These are phyloP conservation scores for Fusarium miscanthi DNA, from an alignment of 2,329 filamentous ascomycete species.

Conservation along the genomic window DNA sequence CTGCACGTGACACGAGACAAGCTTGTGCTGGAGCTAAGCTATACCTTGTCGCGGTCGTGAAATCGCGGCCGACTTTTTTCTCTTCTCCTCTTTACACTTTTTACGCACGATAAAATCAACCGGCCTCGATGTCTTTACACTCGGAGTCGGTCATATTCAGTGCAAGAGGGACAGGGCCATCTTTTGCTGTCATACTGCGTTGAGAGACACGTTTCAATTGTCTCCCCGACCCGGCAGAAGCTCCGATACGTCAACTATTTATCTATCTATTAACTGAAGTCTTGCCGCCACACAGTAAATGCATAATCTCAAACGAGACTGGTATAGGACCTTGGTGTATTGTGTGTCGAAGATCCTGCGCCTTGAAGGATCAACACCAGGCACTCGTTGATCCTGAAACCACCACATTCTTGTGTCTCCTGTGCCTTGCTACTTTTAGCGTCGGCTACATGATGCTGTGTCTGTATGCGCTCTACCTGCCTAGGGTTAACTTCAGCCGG, in stretches of 20 bases:
- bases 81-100: slow-evolving; percentile 57
- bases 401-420: slow-evolving; percentile 3
- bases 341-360: slow-evolving; percentile 15
- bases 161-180: slow-evolving; percentile 62
- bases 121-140: slow-evolving; percentile 60
- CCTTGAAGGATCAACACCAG: neutral
- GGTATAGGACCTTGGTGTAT: neutral
- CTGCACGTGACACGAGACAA: slow-evolving; percentile 43
- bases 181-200: slow-evolving; percentile 39
- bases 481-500: neutral
- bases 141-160: slow-evolving; percentile 70
- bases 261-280: neutral
- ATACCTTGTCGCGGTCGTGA: neutral
- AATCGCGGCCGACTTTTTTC: slow-evolving; percentile 19
- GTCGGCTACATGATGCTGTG: neutral
- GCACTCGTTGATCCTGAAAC: neutral
- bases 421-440: slow-evolving; percentile 1
- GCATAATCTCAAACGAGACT: neutral
- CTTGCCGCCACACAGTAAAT: neutral
- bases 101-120: slow-evolving; percentile 71
- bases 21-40: neutral
- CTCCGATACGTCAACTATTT: slow-evolving; percentile 45
- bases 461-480: neutral
- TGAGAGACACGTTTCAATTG: slow-evolving; percentile 35
- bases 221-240: slow-evolving; percentile 45